Percentiles rank a stretch among this genome's conserved stretches.
These are phyloP conservation scores for Aspergillus sp. DNA, from an alignment of 2,329 filamentous ascomycete genomes.

Conservation along the genomic window DNA sequence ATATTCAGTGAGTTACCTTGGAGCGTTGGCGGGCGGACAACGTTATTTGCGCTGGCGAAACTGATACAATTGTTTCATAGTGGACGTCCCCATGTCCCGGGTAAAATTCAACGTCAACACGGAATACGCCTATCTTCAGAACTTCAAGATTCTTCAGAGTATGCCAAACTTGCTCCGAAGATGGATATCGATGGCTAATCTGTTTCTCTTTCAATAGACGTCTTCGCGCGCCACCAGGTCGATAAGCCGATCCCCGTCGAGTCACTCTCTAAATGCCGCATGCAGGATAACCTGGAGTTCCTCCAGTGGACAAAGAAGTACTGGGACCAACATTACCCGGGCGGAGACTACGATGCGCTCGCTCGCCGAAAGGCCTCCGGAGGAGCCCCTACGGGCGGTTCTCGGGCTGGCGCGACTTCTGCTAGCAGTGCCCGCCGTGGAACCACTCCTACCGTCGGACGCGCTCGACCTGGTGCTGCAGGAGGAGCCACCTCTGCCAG, in stretches of 20 bases:
- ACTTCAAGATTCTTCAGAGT: slow-evolving; percentile 98
- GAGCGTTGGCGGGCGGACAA: neutral
- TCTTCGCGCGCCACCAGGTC: slow-evolving; percentile 81
- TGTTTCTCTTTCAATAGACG: slow-evolving; percentile 49
- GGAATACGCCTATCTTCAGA: slow-evolving; percentile 96
- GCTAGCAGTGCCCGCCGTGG: slow-evolving; percentile 54
- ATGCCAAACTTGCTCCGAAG: slow-evolving; percentile 38
- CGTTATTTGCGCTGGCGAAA: neutral
- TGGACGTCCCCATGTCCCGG: slow-evolving; percentile 88
- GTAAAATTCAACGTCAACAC: slow-evolving; percentile 98
- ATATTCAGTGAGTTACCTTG: slow-evolving; percentile 69
- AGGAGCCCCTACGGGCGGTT: slow-evolving; percentile 49
- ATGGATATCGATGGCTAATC: neutral
- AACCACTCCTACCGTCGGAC: slow-evolving; percentile 61
- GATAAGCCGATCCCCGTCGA: slow-evolving; percentile 90
- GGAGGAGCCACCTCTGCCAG: slow-evolving; percentile 54
- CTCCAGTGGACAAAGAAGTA: slow-evolving; percentile 94
- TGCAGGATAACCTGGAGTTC: slow-evolving; percentile 99
- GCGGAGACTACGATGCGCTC: slow-evolving; percentile 93
- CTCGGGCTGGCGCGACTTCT: slow-evolving; percentile 51
- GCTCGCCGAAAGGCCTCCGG: slow-evolving; percentile 76
- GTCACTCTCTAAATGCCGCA: slow-evolving; percentile 93
- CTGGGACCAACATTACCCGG: slow-evolving; percentile 98
- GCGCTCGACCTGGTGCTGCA: slow-evolving; percentile 47
- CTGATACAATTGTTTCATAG: slow-evolving; percentile 35